Evolutionary conservation across 2,329 filamentous ascomycete species (phyloP).

Genomic region (Neonectria sp.): DNA sequence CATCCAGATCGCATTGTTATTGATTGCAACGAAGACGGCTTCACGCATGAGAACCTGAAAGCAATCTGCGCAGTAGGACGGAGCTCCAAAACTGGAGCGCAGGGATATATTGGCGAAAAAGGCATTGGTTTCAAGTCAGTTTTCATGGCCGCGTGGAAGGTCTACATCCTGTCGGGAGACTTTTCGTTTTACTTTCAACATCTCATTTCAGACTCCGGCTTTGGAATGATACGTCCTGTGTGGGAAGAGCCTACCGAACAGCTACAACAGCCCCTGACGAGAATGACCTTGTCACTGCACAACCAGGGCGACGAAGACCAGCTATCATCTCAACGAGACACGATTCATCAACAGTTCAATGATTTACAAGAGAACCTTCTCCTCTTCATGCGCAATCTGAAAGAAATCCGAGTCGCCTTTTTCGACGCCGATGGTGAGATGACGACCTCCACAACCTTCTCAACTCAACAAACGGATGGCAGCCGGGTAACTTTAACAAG

Average conservation of each 20-base stretch:
- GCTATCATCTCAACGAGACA: slow-evolving; percentile 2
- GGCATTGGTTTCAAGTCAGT: slow-evolving; percentile 28
- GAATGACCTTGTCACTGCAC: slow-evolving; percentile 9
- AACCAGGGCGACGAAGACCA: neutral
- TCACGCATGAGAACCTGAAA: slow-evolving; percentile 3
- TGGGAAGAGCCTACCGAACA: slow-evolving; percentile 1
- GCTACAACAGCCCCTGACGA: slow-evolving; percentile 2
- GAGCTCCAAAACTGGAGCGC: slow-evolving; percentile 18
- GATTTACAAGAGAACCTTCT: slow-evolving; percentile 9
- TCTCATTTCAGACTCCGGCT: neutral
- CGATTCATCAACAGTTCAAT: slow-evolving; percentile 11
- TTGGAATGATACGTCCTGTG: slow-evolving; percentile 5
- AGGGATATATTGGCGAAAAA: slow-evolving; percentile 23
- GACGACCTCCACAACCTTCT: slow-evolving; percentile 3
- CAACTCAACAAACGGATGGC: neutral
- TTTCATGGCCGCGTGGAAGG: slow-evolving; percentile 21
- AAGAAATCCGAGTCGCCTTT: slow-evolving; percentile 7
- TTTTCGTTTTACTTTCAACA: slow-evolving; percentile 8
- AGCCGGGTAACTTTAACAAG: slow-evolving; percentile 3
- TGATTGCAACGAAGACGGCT: slow-evolving; percentile 32
- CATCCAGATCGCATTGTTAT: slow-evolving; percentile 8
- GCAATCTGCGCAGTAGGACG: slow-evolving; percentile 8
- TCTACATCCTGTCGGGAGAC: slow-evolving; percentile 11
- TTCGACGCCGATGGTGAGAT: neutral
- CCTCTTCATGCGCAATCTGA: slow-evolving; percentile 18